Evolutionary conservation across 257 asterid genomes (phyloP), one percentile per base, ranked within the genome.

Genomic region (Solanum gandarillasii): DNA sequence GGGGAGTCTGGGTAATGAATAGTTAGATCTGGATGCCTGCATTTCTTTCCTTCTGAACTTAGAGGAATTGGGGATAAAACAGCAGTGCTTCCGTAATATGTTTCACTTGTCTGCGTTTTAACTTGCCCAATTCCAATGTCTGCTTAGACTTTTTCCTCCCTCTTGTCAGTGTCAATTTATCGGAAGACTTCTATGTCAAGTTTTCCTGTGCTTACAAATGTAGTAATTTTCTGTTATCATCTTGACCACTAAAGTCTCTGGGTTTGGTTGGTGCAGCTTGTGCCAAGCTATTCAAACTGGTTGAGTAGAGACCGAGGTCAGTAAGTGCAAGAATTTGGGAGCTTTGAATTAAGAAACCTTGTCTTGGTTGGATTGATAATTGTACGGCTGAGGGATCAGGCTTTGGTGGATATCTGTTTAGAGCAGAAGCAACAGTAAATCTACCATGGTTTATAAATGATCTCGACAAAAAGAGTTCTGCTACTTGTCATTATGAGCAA

Each of bases 221-320:
- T 82, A 2, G 21, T 20, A 52, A 20, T 52, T 82, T 52, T 82
- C 86, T 82, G 71, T 48, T 82, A 6, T 48, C 41, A 48, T 18
- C 70, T 82, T 48, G 31, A 18, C 43, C 13, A 48, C 43, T 60
- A 21, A 60, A 18, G 39, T 16, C 11, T 43, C 5, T 78, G 86
- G 86, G 29, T 82, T 46, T 81, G 85, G 16, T 81, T 81, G 68
- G 18, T 81, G 85, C 85, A 95, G 98, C 95, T 89, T 90, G 96
- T 94, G 98, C 94, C 94, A 88, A 92, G 97, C 91, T 92, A 94
- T 90, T 91, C 93, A 83, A 96, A 90, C 90, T 89, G 93, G 91
- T 91, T 89, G 88, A 89, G 86, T 91, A 93, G 91, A 94, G 92
- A 89, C 92, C 89, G 92, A 89, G 92, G 91, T 92, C 92, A 90